A percentile compares a stretch with the other conserved stretches of the same genome.
Evolutionary conservation across 2,329 filamentous ascomycete species (phyloP).

Genomic region (Colletotrichum graminicola): DNA sequence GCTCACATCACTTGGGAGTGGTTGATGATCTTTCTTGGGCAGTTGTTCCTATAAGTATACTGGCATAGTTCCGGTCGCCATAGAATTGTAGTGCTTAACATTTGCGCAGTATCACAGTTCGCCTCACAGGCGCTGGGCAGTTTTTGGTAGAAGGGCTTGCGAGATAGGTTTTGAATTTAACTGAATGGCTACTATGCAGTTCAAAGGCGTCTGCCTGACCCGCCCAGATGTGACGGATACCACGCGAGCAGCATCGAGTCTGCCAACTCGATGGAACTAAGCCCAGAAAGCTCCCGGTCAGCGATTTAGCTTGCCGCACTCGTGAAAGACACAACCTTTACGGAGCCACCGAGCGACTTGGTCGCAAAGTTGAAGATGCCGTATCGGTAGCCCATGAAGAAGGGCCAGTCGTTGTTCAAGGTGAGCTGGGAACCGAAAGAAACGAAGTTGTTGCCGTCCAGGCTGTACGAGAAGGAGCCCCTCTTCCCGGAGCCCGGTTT

Average conservation of each 20-base stretch:
- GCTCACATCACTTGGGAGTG: neutral
- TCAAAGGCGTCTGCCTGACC: neutral
- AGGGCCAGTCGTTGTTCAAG: slow-evolving; percentile 56
- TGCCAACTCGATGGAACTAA: neutral
- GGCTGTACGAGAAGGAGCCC: slow-evolving; percentile 54
- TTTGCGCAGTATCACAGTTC: neutral
- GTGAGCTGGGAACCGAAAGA: slow-evolving; percentile 51
- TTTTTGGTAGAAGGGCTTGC: neutral
- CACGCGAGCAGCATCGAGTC: neutral
- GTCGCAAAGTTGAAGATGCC: slow-evolving; percentile 64
- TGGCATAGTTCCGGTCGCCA: neutral
- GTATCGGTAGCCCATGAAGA: slow-evolving; percentile 62
- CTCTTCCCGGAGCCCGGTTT: slow-evolving; percentile 38
- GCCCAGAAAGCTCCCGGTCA: slow-evolving; percentile 26
- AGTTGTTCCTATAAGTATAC: neutral
- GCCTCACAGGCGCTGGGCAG: too few relatives aligned
- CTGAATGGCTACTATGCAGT: neutral
- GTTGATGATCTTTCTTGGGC: neutral
- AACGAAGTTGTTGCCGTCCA: slow-evolving; percentile 55
- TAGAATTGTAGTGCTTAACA: neutral
- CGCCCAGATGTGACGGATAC: neutral
- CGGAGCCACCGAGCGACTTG: slow-evolving; percentile 44
- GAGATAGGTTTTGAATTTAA: neutral
- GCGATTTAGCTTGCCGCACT: neutral
- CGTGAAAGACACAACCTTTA: slow-evolving; percentile 22